phyloP scores from a whole-genome alignment of 139 green algal genomes.

The Edaphochlamys debaryana region DNA sequence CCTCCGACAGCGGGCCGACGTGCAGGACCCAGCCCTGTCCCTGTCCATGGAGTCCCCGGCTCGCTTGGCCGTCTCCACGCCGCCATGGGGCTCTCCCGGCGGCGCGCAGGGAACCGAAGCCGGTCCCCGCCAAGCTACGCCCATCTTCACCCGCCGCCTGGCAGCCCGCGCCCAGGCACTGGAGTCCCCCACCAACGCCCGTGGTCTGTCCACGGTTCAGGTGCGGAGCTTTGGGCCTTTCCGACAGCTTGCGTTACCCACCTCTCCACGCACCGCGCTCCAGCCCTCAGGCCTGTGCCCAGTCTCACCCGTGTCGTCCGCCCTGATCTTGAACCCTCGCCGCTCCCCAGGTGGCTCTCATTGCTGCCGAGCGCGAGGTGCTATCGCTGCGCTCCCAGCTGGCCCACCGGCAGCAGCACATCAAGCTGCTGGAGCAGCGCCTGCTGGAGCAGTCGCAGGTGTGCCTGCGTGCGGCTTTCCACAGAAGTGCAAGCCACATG shows the following conservation, averaged over 20 bases:
- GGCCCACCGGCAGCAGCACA: slow-evolving; percentile 39
- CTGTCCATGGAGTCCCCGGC: background rate
- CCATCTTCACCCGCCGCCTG: background rate
- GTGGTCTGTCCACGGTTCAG: slow-evolving; percentile 20
- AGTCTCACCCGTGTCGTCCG: too few relatives aligned
- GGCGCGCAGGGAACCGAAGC: background rate
- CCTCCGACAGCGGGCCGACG: background rate
- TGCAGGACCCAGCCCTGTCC: background rate
- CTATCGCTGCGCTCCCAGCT: slow-evolving; percentile 39
- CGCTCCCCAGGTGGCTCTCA: slow-evolving; percentile 1
- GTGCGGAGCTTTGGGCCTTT: background rate
- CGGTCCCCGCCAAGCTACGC: background rate
- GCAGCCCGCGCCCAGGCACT: slow-evolving; percentile 3
- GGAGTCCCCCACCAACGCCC: background rate
- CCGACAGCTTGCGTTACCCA: too few relatives aligned
- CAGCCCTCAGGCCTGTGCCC: too few relatives aligned
- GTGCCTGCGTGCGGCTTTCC: background rate
- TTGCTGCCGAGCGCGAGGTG: slow-evolving; percentile 35
- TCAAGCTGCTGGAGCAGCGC: slow-evolving; percentile 39
- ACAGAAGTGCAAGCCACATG: background rate
- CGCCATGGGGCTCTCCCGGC: too few relatives aligned
- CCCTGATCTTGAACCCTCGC: too few relatives aligned
- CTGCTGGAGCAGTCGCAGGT: slow-evolving; percentile 41
- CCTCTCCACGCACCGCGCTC: too few relatives aligned
- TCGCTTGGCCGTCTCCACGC: background rate